phyloP scores from a whole-genome alignment of 352 stramenopile genomes.

The Phytopythium litorale region DNA sequence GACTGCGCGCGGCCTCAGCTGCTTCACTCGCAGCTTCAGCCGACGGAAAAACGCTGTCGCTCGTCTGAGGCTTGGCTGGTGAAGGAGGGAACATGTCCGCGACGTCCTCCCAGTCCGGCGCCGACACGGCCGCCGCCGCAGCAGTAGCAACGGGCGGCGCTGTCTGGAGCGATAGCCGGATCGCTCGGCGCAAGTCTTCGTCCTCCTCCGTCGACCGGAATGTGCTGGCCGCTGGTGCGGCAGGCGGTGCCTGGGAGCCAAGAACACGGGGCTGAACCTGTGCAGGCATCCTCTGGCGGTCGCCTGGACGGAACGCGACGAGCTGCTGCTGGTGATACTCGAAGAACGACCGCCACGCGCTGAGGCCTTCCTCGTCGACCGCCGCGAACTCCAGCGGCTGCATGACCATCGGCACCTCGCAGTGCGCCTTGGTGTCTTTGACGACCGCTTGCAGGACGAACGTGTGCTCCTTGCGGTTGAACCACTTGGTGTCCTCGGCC shows the following conservation, averaged over 20 bases:
- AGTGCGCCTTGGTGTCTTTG: conserved; percentile 26
- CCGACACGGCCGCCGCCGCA: conserved; percentile 27
- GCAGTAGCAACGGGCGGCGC: conserved; percentile 9
- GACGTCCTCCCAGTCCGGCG: conserved; percentile 41
- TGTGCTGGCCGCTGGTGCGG: background rate
- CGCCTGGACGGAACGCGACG: background rate
- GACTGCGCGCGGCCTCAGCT: background rate
- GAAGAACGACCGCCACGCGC: conserved; percentile 67
- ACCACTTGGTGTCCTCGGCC: conserved; percentile 56
- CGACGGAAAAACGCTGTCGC: conserved; percentile 7
- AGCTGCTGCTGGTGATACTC: conserved; percentile 42
- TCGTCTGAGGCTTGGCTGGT: background rate
- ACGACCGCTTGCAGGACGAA: conserved; percentile 45
- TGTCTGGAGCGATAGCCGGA: conserved; percentile 50
- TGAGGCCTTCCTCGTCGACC: conserved; percentile 32
- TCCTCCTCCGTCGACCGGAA: conserved; percentile 27
- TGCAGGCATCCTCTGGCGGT: background rate
- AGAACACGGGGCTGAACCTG: background rate
- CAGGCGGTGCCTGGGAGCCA: background rate
- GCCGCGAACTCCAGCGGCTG: conserved; percentile 55
- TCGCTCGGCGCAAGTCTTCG: conserved; percentile 45
- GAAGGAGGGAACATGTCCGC: background rate
- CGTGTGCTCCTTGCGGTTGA: conserved; percentile 61
- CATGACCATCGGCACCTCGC: conserved; percentile 22
- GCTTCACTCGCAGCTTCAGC: background rate